phyloP scores from a whole-genome alignment of 768 basidiomycete species.

The Mycena maculata region DNA sequence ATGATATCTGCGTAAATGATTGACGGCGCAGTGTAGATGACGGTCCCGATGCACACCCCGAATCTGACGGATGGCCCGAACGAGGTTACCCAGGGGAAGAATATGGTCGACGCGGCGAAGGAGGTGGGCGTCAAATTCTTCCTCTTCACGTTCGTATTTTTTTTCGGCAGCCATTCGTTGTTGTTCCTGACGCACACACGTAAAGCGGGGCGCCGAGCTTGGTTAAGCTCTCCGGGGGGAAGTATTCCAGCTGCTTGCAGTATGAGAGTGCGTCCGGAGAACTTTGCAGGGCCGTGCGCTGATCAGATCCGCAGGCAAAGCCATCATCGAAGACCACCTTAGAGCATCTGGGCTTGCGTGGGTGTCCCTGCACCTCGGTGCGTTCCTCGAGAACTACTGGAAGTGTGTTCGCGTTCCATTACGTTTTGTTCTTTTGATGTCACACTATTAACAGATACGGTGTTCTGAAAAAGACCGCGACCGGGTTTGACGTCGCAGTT shows the following conservation, averaged over 20 bases:
- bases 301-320: slow-evolving; percentile 21
- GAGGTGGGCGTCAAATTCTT: slow-evolving; percentile 22
- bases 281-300: too few species aligned
- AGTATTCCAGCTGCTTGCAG: slow-evolving; percentile 1
- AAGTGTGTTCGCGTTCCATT: slow-evolving; percentile 17
- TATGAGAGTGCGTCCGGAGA: slow-evolving; percentile 3
- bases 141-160: background rate
- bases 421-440: too few species aligned
- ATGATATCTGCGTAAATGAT: too few species aligned
- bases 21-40: background rate
- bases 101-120: slow-evolving; percentile 43
- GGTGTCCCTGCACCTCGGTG: slow-evolving; percentile 14
- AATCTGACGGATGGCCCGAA: background rate
- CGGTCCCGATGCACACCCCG: background rate
- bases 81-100: slow-evolving; percentile 35
- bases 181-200: background rate
- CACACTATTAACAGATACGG: too few species aligned
- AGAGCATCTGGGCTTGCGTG: slow-evolving; percentile 28
- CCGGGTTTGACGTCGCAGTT: slow-evolving; percentile 6
- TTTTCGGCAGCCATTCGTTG: background rate
- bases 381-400: slow-evolving; percentile 19
- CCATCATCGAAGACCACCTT: slow-evolving; percentile 34
- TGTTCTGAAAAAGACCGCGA: background rate
- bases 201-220: slow-evolving; percentile 14
- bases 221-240: background rate